phyloP scores from a whole-genome alignment of 2,329 filamentous ascomycete species.

The Hymenotorrendiella dingleyae region DNA sequence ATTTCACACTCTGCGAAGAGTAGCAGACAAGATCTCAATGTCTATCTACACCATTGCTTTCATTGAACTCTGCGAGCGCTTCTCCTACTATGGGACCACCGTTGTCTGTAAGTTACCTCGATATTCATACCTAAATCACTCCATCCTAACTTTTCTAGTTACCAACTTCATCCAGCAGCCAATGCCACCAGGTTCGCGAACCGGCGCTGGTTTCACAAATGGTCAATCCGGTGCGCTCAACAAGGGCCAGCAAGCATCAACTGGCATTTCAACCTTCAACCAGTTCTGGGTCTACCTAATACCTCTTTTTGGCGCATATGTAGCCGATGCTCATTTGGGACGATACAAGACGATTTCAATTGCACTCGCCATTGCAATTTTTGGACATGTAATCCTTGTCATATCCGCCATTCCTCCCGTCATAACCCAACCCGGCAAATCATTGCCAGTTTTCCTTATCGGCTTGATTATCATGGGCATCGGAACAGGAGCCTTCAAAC shows the following conservation, averaged over 20 bases:
- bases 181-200: slow-evolving; percentile 36
- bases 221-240: slow-evolving; percentile 36
- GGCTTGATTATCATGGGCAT: slow-evolving; percentile 61
- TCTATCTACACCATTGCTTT: slow-evolving; percentile 47
- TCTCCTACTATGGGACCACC: slow-evolving; percentile 58
- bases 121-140: not conserved
- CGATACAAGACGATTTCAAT: slow-evolving; percentile 57
- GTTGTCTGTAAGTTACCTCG: slow-evolving; percentile 45
- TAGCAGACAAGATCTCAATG: slow-evolving; percentile 24
- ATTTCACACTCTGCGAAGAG: slow-evolving; percentile 21
- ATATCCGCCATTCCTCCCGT: slow-evolving; percentile 55
- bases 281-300: slow-evolving; percentile 46
- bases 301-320: slow-evolving; percentile 45
- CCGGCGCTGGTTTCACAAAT: slow-evolving; percentile 37
- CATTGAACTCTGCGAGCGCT: slow-evolving; percentile 58
- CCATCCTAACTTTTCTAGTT: slow-evolving; percentile 29
- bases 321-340: slow-evolving; percentile 61
- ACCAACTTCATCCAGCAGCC: slow-evolving; percentile 47
- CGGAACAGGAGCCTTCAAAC: slow-evolving; percentile 67
- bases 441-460: slow-evolving; percentile 55
- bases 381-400: slow-evolving; percentile 60
- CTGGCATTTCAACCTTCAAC: slow-evolving; percentile 43
- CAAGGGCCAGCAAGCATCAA: slow-evolving; percentile 44
- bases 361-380: slow-evolving; percentile 43
- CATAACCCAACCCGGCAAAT: slow-evolving; percentile 45